These are phyloP conservation scores for Hypoxylon sp. DNA, from an alignment of 2,329 filamentous ascomycete genomes.

Conservation along the genomic window DNA sequence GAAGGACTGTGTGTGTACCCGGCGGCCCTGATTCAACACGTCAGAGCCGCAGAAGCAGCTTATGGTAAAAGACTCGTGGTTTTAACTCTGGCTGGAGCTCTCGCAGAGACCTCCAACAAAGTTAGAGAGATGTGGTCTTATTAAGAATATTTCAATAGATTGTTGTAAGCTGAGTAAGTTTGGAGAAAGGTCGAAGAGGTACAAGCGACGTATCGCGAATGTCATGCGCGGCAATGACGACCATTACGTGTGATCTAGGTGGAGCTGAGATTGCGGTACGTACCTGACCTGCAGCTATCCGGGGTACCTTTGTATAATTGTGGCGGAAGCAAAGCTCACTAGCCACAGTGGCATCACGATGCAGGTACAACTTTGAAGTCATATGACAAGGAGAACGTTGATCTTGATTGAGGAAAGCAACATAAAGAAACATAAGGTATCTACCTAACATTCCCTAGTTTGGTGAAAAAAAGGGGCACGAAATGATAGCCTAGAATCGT, in stretches of 20 bases:
- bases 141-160: slow-evolving; percentile 20
- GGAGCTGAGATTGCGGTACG: slow-evolving; percentile 2
- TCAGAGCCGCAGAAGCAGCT: slow-evolving; percentile 36
- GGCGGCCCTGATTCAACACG: slow-evolving; percentile 30
- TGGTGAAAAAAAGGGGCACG: no score
- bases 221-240: slow-evolving; percentile 19
- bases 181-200: neutral
- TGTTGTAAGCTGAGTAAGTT: slow-evolving; percentile 20
- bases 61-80: slow-evolving; percentile 1
- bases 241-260: slow-evolving; percentile 31
- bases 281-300: no score
- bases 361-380: no score
- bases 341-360: no score
- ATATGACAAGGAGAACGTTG: no score
- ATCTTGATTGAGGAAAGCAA: no score
- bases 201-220: slow-evolving; percentile 24
- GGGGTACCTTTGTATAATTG: no score
- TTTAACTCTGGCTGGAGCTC: slow-evolving; percentile 1
- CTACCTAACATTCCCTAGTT: no score
- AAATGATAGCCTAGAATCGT: no score
- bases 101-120: neutral
- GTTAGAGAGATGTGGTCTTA: slow-evolving; percentile 7
- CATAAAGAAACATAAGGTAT: no score
- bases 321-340: no score
- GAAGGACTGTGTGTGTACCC: slow-evolving; percentile 13